A percentile compares a stretch with the other conserved stretches of the same genome.
Evolutionary conservation across 495 filamentous ascomycete species (phyloP).

Genomic region (Echria macrotheca): DNA sequence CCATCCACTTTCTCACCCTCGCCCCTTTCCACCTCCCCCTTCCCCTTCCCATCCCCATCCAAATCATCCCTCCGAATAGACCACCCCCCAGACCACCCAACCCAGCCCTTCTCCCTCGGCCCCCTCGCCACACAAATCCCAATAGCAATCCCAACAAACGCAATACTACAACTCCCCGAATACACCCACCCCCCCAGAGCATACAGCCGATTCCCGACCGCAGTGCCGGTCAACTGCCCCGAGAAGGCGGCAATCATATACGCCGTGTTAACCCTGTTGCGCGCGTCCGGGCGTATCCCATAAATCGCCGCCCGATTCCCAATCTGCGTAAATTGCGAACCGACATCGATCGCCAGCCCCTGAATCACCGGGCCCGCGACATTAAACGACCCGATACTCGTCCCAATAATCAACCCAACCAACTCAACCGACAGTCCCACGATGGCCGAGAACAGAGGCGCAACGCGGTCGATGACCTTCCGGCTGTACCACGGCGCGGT

Average conservation of each 20-base stretch:
- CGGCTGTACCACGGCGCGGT: constrained; percentile 63
- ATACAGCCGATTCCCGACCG: constrained; percentile 62
- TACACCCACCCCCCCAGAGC: constrained; percentile 63
- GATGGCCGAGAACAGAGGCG: constrained; percentile 61
- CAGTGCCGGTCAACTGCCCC: constrained; percentile 67
- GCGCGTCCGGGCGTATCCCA: constrained; percentile 60
- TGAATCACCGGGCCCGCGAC: constrained; percentile 73
- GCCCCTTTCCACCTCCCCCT: constrained; percentile 11
- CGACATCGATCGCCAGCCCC: constrained; percentile 67
- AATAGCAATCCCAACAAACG: constrained; percentile 56
- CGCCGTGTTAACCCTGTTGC: constrained; percentile 75
- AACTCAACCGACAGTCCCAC: constrained; percentile 55
- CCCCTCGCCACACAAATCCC: constrained; percentile 54
- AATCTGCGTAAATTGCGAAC: constrained; percentile 68
- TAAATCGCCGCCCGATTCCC: constrained; percentile 71
- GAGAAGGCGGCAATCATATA: constrained; percentile 72
- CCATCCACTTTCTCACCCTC: constrained; percentile 3
- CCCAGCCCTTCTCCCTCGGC: constrained; percentile 65
- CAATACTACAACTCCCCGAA: constrained; percentile 63
- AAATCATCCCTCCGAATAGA: constrained; percentile 35
- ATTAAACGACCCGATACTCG: constrained; percentile 57
- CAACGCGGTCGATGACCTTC: constrained; percentile 63
- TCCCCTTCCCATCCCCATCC: constrained; percentile 10
- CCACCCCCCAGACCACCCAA: constrained; percentile 73
- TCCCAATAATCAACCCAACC: constrained; percentile 61